Evolutionary conservation across 805 yeast genomes (phyloP).

Genomic region (Yarrowia hollandica): DNA sequence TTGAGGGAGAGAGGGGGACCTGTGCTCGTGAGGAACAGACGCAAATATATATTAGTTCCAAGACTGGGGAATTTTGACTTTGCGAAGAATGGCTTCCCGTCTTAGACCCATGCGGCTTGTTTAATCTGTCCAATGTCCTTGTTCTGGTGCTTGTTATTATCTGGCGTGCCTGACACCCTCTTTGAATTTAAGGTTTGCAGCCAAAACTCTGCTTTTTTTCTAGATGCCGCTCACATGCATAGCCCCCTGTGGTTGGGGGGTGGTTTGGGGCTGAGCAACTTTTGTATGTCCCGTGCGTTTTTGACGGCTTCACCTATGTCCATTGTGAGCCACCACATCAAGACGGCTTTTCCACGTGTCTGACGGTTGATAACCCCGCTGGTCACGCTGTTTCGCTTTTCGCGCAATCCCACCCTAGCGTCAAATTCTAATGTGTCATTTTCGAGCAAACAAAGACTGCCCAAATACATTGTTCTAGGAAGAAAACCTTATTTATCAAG

Average conservation of each 20-base stretch:
- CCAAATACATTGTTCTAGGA: conserved; percentile 3
- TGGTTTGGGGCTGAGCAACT: neutral
- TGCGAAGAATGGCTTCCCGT: conserved; percentile 27
- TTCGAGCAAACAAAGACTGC: conserved; percentile 1
- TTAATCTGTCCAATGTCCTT: conserved; percentile 29
- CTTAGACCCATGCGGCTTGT: conserved; percentile 28
- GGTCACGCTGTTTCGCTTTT: neutral
- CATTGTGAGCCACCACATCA: too few species aligned
- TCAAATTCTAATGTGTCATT: neutral
- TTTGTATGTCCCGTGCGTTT: too few species aligned
- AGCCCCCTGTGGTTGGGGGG: neutral
- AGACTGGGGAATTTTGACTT: conserved; percentile 20
- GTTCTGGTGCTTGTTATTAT: conserved; percentile 8
- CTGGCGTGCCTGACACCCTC: conserved; percentile 24
- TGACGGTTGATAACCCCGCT: too few species aligned
- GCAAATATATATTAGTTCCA: conserved; percentile 17
- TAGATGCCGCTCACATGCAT: conserved; percentile 24
- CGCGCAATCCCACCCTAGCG: conserved; percentile 9
- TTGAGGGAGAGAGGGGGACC: neutral
- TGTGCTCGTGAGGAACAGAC: conserved; percentile 8
- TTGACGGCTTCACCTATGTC: too few species aligned
- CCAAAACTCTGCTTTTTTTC: conserved; percentile 19
- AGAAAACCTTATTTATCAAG: neutral
- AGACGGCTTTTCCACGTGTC: too few species aligned
- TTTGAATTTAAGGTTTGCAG: neutral